A percentile compares a stretch with the other conserved stretches of the same genome.
Conservation (phyloP, 257 asterid species). For the Ligustrum vulgare region DNA sequence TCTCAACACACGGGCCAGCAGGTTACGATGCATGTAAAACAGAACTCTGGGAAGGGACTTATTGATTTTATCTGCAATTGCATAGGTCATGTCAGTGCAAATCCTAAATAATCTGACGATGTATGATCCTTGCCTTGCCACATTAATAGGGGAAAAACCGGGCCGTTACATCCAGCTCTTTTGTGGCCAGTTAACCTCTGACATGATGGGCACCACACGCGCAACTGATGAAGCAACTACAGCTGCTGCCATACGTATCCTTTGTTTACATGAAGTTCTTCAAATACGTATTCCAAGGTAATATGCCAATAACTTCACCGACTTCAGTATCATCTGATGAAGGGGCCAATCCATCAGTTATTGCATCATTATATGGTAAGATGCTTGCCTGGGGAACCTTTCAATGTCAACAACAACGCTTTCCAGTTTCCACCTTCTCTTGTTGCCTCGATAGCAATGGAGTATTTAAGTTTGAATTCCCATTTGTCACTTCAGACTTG, state of each 20-base stretch:
- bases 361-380: constrained; percentile 38
- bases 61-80: too few species aligned
- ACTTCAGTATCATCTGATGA: constrained; percentile 67
- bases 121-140: too few species aligned
- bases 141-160: too few species aligned
- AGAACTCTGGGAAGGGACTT: too few species aligned
- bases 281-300: constrained; percentile 92
- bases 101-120: too few species aligned
- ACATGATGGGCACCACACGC: constrained; percentile 75
- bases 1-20: too few species aligned
- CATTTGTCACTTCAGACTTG: constrained; percentile 39
- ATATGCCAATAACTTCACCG: constrained; percentile 87
- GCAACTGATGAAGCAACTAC: constrained; percentile 89
- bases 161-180: constrained; percentile 66
- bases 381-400: constrained; percentile 38
- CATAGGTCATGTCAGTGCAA: too few species aligned
- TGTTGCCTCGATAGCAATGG: constrained; percentile 50
- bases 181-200: constrained; percentile 59
- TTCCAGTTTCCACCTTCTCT: constrained; percentile 40
- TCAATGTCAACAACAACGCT: constrained; percentile 62
- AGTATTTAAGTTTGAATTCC: constrained; percentile 38
- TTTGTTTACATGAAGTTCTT: constrained; percentile 88
- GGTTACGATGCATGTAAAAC: too few species aligned
- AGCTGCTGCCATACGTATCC: constrained; percentile 94
- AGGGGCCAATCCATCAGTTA: constrained; percentile 30